Evolutionary conservation across 805 yeast species (phyloP).

Genomic region (Wickerhamiella cacticola): DNA sequence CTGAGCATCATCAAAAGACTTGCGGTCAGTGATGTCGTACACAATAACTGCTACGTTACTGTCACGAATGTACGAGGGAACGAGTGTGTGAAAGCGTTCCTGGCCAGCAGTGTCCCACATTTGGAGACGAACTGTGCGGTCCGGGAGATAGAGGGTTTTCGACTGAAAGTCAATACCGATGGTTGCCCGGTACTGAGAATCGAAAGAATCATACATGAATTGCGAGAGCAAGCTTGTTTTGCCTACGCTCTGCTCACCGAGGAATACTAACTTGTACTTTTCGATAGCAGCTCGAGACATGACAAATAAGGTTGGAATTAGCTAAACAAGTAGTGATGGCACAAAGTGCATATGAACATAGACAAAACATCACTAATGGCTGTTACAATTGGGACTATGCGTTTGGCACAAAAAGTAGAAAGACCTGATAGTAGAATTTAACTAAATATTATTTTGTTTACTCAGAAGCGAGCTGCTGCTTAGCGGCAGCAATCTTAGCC

Average conservation of each 20-base stretch:
- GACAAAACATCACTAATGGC: background rate
- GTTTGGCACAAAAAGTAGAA: too few relatives aligned
- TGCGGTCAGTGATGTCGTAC: conserved; percentile 75
- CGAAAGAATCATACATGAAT: conserved; percentile 95
- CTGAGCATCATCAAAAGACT: conserved; percentile 69
- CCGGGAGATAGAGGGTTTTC: conserved; percentile 90
- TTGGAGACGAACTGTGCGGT: conserved; percentile 87
- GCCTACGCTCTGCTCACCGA: conserved; percentile 97
- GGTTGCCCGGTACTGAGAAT: conserved; percentile 87
- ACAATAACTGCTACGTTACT: conserved; percentile 96
- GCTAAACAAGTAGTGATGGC: background rate
- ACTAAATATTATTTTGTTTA: conserved; percentile 7
- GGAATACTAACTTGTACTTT: conserved; percentile 63
- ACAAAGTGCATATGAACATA: background rate
- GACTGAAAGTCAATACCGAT: conserved; percentile 93
- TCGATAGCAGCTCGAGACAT: conserved; percentile 13
- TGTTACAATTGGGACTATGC: too few relatives aligned
- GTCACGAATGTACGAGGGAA: conserved; percentile 92
- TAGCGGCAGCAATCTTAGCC: conserved; percentile 80
- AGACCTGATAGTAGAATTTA: background rate
- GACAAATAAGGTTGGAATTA: background rate
- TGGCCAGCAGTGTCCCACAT: conserved; percentile 98
- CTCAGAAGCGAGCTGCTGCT: conserved; percentile 6
- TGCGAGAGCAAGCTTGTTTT: conserved; percentile 93
- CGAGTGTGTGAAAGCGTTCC: conserved; percentile 86